A percentile compares a stretch with the other conserved stretches of the same genome.
Evolutionary conservation across 371 early-diverging fungal genomes (phyloP).

Genomic region (Thermomucor indicae-seudaticae): DNA sequence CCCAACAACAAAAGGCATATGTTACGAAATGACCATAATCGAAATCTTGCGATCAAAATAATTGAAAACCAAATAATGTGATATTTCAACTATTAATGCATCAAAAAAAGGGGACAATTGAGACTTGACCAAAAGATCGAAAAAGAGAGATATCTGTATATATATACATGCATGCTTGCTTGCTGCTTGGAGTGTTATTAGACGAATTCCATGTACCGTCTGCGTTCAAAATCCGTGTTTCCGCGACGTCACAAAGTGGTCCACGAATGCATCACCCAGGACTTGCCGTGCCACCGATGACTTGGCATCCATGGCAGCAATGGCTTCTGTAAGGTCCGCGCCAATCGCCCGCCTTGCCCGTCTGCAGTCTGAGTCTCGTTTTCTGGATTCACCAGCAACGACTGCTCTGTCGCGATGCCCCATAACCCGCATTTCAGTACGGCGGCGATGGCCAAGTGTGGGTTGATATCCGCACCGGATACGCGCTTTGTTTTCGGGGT

Average conservation of each 20-base stretch:
- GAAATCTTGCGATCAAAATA: no score
- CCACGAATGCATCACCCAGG: slow-evolving; percentile 77
- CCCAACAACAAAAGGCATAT: no score
- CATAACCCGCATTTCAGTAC: slow-evolving; percentile 74
- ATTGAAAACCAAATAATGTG: no score
- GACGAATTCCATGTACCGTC: slow-evolving; percentile 69
- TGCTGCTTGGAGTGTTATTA: no score
- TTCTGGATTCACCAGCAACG: slow-evolving; percentile 39
- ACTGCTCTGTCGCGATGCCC: slow-evolving; percentile 65
- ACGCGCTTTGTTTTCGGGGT: no score
- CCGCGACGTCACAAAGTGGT: slow-evolving; percentile 72
- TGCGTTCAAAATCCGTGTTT: slow-evolving; percentile 75
- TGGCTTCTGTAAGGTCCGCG: slow-evolving; percentile 70
- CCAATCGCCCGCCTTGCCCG: slow-evolving; percentile 40
- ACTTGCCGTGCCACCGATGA: slow-evolving; percentile 72
- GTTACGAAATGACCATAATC: no score
- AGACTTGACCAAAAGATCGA: no score
- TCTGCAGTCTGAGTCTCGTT: slow-evolving; percentile 11
- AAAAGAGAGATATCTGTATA: no score
- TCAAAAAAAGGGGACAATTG: no score
- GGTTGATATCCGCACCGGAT: slow-evolving; percentile 80
- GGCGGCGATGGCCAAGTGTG: slow-evolving; percentile 76
- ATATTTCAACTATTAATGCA: no score
- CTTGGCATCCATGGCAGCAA: slow-evolving; percentile 54
- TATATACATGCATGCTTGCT: no score